Base-by-base conservation (phyloP, 2,329 filamentous ascomycete species). In the Penicillium paneum region DNA sequence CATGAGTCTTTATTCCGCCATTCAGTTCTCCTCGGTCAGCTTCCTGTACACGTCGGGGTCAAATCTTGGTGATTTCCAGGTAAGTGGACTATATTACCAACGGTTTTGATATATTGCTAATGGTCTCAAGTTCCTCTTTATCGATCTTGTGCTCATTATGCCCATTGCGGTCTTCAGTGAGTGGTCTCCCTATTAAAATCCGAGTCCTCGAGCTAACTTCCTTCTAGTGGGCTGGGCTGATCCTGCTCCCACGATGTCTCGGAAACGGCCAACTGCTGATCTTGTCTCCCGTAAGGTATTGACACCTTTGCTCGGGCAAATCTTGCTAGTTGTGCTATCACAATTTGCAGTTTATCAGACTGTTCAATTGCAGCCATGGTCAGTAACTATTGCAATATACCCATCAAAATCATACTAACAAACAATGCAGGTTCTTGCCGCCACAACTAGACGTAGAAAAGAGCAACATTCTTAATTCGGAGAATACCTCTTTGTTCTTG, bases 1-100 rank as follows among this genome's bases (percentile, higher is more conserved):
- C 76, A 99, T 99, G 95, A 95, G 90, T 65, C 76, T 99, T 61
- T 99, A 99, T 78, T 97, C 92, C 2, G 93, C 94, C n/a, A 99
- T 99, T 62, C 94, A 99, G 73, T 99, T 99, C 78, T 96, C 91
- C 8, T 91, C 90, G 0, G 95, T 99, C 67, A 96, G 89, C 80
- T 97, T 99, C 70, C 81, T 99, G 15, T 99, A 99, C 73, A 90
- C 91, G 7, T 91, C 87, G 8, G 95, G 89, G 11, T 96, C 90
- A 8, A 99, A 99, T 69, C 79, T 99, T 6, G 95, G 94, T 46
- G 94, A 99, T 72, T 97, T 99, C 69, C 94, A 97, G 74, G 83
- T 85, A 69, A 59, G 64, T 61, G 17, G 10, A 36, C 35, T 13
- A 29, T 8, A 19, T 31, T n/a, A 26, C 3, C 21, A 35, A 54